Percentiles rank a stretch among this genome's conserved stretches.
phyloP scores from a whole-genome alignment of 371 early-diverging fungal species.

The Lichtheimia corymbifera region DNA sequence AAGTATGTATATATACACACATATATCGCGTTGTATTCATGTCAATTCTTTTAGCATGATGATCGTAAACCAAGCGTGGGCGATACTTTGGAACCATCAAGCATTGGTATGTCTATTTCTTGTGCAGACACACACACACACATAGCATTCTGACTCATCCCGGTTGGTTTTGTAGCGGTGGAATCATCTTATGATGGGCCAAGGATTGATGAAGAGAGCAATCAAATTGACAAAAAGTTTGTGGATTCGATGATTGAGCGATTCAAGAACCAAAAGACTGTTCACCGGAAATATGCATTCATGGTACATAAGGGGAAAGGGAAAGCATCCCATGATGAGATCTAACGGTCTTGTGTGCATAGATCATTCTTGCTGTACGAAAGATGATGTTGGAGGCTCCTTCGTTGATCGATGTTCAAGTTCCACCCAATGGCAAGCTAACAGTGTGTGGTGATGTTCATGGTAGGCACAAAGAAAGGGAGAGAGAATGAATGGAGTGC shows the following conservation, averaged over 20 bases:
- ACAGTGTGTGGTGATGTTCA: constrained; percentile 99
- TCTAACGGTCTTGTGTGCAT: constrained; percentile 3
- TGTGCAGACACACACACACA: background rate
- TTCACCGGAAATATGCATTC: constrained; percentile 88
- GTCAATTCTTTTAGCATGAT: constrained; percentile 31
- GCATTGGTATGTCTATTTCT: constrained; percentile 42
- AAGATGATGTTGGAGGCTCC: constrained; percentile 71
- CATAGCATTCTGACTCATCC: constrained; percentile 13
- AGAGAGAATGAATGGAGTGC: background rate
- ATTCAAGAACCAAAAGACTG: constrained; percentile 86
- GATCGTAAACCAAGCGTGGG: constrained; percentile 46
- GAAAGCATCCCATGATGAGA: no score
- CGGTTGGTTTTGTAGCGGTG: constrained; percentile 49
- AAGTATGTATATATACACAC: constrained; percentile 36
- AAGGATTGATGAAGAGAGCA: constrained; percentile 54
- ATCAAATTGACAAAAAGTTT: constrained; percentile 75
- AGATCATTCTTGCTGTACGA: constrained; percentile 78
- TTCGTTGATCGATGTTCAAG: constrained; percentile 81
- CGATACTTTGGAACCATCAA: constrained; percentile 45
- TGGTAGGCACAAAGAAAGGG: constrained; percentile 40
- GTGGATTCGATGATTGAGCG: constrained; percentile 74
- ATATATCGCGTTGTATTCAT: background rate
- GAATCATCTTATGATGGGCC: constrained; percentile 74
- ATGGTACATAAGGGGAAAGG: constrained; percentile 38
- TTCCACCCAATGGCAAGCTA: constrained; percentile 73